Base-by-base conservation (phyloP, 108 stramenopile genomes). In the Cyclotella choctawhatcheeana region DNA sequence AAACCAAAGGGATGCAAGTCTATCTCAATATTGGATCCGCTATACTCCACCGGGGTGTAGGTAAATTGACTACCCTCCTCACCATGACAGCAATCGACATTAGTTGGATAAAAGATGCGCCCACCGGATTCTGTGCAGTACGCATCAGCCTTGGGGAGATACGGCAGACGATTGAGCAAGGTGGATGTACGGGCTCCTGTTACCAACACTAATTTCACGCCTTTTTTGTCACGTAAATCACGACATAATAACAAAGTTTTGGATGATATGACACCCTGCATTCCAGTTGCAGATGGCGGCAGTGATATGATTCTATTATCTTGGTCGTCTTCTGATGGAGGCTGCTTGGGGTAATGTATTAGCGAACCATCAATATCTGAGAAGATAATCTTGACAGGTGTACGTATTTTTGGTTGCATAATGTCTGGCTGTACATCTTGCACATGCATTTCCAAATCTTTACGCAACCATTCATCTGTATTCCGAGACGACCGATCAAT, bases 101-200 rank as follows among this genome's bases (percentile, higher is more conserved):
- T 1, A 2, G 30, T n/a, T 14, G 86, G 85, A 71, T 91, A 91
- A 73, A 89, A 91, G 45, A 94, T 94, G n/a, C 90, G 80, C 0
- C 93, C 93, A 10, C 93, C 93, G 1, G 84, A 84, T 59, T 94
- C 93, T 40, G 60, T 64, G 43, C 78, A 83, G 54, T 94, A 94
- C 31, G 90, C 93, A 76, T 91, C 90, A 5, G 93, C 88, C 25
- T 59, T 60, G 2, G 93, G 93, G 47, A 94, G 74, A 62, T 76
- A 91, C 16, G 93, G 89, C 22, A 94, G 50, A 12, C 93, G 75
- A n/a, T 84, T 83, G 44, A 89, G 67, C 17, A 94, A 67, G 0
- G 93, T 94, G 40, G 88, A 67, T 18, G 89, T 85, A 58, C 93
- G 58, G 90, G 90, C 90, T 21, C 93, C 93, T 53, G 87, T 91